Evolutionary conservation across 495 filamentous ascomycete genomes (phyloP), one percentile per base, ranked within the genome.

Genomic region (Bryoglossum gracile): DNA sequence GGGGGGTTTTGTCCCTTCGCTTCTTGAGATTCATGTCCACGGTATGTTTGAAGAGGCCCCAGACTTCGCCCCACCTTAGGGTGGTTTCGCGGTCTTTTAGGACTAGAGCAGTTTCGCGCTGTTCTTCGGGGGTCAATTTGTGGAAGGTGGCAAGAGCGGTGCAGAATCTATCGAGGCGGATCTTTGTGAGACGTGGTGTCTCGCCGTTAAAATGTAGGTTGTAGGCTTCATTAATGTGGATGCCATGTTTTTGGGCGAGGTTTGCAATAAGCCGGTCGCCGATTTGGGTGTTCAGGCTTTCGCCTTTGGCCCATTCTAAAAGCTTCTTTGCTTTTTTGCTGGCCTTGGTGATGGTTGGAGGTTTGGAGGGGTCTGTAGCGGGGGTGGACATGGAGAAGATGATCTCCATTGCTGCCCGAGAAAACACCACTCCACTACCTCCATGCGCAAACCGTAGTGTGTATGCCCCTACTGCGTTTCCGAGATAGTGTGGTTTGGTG

Each of bases 381-480:
- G 63, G 63, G 46, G 65, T 57, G 13, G 59, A 32, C 18, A 62
- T 57, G n/a, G n/a, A n/a, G 43, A 63, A 62, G 13, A 73, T 54
- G 11, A 52, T 43, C 8, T 50, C 55, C 44, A 74, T 60, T 46
- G 70, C 60, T 6, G 62, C 70, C 19, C 65, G 65, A 0, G 70
- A 73, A 10, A 74, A 53, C 22, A 72, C 53, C 16, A 72, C 57
- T 14, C 64, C 65, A 4, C 70, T 73, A 5, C 71, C 70, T 6
- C 71, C 71, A 48, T 74, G 71, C 11, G 70, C 69, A 51, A 74
- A 74, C 39, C 71, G 68, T 2, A 57, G 59, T 23, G 62, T 62
- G 53, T 63, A 74, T 42, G 70, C 70, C 21, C 71, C 71, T 2
- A 73, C 69, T 2, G 69, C 66, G 40, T 71, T 74, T n/a, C 71